Evolutionary conservation across 805 yeast genomes (phyloP), one percentile per base, ranked within the genome.

Genomic region (Starmerella sp.): DNA sequence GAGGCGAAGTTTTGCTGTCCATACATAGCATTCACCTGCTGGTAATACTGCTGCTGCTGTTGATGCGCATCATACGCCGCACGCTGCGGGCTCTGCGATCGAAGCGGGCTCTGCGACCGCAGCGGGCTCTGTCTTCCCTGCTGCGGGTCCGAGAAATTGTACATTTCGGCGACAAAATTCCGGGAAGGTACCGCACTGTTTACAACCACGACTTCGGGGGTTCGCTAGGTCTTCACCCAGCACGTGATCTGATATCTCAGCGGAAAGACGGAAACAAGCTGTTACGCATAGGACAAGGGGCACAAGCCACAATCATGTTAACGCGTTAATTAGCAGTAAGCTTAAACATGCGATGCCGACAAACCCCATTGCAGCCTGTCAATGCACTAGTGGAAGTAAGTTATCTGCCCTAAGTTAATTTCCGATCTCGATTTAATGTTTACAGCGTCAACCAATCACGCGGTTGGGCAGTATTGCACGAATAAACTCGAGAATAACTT

Each of bases 41-140:
- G 58, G 34, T 50, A 49, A 31, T 55, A 62, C 48, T 54, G 58
- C 51, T 46, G 49, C 35, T 46, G 49, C 14, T 46, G 49, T 29
- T 60, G 62, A 35, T 57, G 61, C 22, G 46, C 44, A 17, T 51
- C 55, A 30, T 52, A 51, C 11, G 48, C 49, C 22, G 42, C 22
- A 15, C 32, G 28, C 48, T 52, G 52, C 28, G 54, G 55, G 13
- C 55, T 50, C 30, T 51, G 49, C 9, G 55, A 52, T 13, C 55
- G 51, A 4, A 52, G 13, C 11, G 55, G 54, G n/a, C 54, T 50
- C 37, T 50, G 49, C 5, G 56, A 49, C 10, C 56, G 48, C 22
- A 49, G 30, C n/a, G 58, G 58, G 4, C 54, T 44, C n/a, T 50
- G 47, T 29, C 48, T 49, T 3, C 54, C 56, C 14, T 36, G 52